Evolutionary conservation across 805 yeast genomes (phyloP).

Genomic region (Barnettozyma californica): DNA sequence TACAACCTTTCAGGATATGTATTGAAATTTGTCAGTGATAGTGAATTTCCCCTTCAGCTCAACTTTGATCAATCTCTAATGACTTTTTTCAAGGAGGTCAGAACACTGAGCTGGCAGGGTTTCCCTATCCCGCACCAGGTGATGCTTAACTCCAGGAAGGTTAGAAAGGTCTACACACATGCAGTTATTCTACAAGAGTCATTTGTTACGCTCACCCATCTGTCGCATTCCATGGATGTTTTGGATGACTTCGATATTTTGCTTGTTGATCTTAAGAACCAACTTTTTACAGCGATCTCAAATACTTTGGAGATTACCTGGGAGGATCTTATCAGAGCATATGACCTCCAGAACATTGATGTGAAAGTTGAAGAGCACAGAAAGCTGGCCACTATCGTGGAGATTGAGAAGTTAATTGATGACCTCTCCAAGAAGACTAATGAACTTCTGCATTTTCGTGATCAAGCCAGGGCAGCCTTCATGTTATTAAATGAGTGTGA

Average conservation of each 20-base stretch:
- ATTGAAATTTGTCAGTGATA: slow-evolving; percentile 31
- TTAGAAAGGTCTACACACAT: slow-evolving; percentile 50
- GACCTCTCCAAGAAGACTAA: slow-evolving; percentile 28
- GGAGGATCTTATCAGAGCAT: slow-evolving; percentile 45
- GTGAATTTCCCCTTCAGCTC: slow-evolving; percentile 32
- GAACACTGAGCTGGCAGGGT: slow-evolving; percentile 43
- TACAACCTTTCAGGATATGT: slow-evolving; percentile 30
- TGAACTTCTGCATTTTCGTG: slow-evolving; percentile 27
- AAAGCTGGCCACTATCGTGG: slow-evolving; percentile 24
- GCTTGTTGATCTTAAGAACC: slow-evolving; percentile 30
- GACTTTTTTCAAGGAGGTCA: slow-evolving; percentile 47
- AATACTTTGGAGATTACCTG: slow-evolving; percentile 41
- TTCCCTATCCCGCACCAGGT: slow-evolving; percentile 54
- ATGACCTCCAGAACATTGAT: slow-evolving; percentile 38
- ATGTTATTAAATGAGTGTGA: slow-evolving; percentile 24
- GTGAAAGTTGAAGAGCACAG: slow-evolving; percentile 28
- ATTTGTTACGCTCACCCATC: slow-evolving; percentile 34
- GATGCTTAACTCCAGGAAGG: slow-evolving; percentile 40
- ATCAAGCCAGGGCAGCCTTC: slow-evolving; percentile 19
- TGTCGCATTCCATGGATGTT: slow-evolving; percentile 27
- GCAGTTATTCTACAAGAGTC: slow-evolving; percentile 52
- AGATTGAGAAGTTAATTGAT: slow-evolving; percentile 29
- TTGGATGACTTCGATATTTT: slow-evolving; percentile 40
- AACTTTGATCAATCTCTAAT: slow-evolving; percentile 46
- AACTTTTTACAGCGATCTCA: slow-evolving; percentile 30